Conservation (phyloP, 169 alveolate species). For the Cryptosporidium ubiquitum region DNA sequence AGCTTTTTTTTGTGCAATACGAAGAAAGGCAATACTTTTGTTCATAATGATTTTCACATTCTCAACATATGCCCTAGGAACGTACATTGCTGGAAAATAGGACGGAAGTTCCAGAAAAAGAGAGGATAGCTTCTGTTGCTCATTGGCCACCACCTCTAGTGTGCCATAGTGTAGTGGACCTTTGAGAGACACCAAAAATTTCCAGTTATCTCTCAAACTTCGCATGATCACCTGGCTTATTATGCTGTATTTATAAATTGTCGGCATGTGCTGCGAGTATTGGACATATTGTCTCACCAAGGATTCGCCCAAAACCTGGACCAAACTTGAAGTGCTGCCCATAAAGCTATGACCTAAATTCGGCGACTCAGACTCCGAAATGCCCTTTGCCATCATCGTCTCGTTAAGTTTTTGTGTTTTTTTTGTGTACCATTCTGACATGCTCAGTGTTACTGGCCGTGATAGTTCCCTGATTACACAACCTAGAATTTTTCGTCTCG, state of each 20-base stretch:
- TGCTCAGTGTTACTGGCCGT: constrained; percentile 24
- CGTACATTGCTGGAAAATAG: constrained; percentile 39
- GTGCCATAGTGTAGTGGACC: constrained; percentile 42
- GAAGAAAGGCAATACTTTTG: constrained; percentile 27
- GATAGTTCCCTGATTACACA: constrained; percentile 30
- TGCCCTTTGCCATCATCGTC: neutral
- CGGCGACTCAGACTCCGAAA: constrained; percentile 38
- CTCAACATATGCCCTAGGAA: constrained; percentile 55
- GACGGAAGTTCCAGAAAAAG: constrained; percentile 70
- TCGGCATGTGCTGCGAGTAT: constrained; percentile 35
- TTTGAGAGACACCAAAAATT: neutral
- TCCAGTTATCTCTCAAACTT: constrained; percentile 20
- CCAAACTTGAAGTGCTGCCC: constrained; percentile 33
- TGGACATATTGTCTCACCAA: constrained; percentile 11
- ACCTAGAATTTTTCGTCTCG: constrained; percentile 24
- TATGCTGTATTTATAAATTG: constrained; percentile 24
- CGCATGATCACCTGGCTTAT: constrained; percentile 40
- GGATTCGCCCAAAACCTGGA: constrained; percentile 15
- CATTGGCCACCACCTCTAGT: constrained; percentile 30
- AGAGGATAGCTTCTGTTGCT: constrained; percentile 38
- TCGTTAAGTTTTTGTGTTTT: constrained; percentile 44
- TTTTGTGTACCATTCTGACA: constrained; percentile 63
- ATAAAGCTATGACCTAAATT: neutral
- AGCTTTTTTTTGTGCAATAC: constrained; percentile 13
- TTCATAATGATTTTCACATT: constrained; percentile 3